Evolutionary conservation across 2,329 filamentous ascomycete genomes (phyloP).

Genomic region (Blumeria hordei): DNA sequence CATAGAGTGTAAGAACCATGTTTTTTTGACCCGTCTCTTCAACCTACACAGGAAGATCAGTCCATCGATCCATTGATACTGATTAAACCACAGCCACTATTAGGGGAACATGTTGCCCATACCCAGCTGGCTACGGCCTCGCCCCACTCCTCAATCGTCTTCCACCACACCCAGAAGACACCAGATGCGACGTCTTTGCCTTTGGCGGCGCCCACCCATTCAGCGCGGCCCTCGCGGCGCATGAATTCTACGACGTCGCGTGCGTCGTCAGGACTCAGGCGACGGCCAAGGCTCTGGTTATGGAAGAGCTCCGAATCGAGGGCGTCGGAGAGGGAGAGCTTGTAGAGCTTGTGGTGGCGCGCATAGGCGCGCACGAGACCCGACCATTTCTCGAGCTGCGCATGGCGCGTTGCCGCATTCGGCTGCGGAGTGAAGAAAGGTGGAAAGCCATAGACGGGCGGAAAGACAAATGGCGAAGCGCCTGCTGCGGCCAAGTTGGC

Average conservation of each 20-base stretch:
- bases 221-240: conserved; percentile 32
- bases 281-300: conserved; percentile 29
- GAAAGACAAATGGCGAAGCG: conserved; percentile 24
- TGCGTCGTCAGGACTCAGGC: conserved; percentile 25
- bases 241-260: conserved; percentile 35
- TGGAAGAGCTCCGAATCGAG: conserved; percentile 32
- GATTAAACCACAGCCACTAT: too few relatives aligned
- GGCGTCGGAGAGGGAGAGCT: conserved; percentile 40
- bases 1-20: conserved; percentile 74
- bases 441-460: conserved; percentile 47
- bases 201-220: conserved; percentile 41
- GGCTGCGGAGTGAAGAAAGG: conserved; percentile 70
- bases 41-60: background rate
- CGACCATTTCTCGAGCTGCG: conserved; percentile 71
- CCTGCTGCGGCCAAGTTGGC: too few relatives aligned
- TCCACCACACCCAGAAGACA: conserved; percentile 60
- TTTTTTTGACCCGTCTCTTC: conserved; percentile 78
- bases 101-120: background rate
- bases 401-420: conserved; percentile 46
- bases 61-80: too few relatives aligned
- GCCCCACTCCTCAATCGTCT: conserved; percentile 77
- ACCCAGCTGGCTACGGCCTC: conserved; percentile 51
- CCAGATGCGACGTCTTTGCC: conserved; percentile 15
- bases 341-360: conserved; percentile 51
- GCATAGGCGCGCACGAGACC: conserved; percentile 65